Evolutionary conservation across 2,329 filamentous ascomycete species (phyloP), one percentile per base, ranked within the genome.

Genomic region (Trichophyton schoenleinii): DNA sequence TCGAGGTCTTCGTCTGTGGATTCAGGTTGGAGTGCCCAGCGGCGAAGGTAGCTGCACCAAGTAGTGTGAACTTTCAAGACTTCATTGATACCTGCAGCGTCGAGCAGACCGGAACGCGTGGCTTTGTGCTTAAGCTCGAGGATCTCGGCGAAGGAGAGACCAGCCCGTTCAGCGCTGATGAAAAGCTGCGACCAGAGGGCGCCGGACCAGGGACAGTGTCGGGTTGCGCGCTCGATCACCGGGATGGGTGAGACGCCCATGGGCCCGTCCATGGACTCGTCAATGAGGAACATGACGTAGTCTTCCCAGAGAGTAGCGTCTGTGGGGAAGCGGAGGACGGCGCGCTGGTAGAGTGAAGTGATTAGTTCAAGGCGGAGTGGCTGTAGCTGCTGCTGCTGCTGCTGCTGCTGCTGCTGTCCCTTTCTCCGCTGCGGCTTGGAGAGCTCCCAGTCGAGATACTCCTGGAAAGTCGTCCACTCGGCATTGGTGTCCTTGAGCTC

Each of bases 131-230:
- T 99, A 72, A 96, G 91, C 46, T 85, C 81, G 68, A 95, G 89
- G 59, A 97, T 89, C 58, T 89, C 87, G 25, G 86, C 79, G 68
- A 95, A 96, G 0, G 87, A 80, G 64, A 86, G 82, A 38, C 83
- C 83, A 63, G 89, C 87, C 53, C 89, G 83, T 74, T 97, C 94
- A 2, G 90, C 88, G 20, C 86, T 87, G 59, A 96, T 76, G 28
- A 99, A 87, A 66, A 91, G 91, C 66, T 92, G 86, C 5, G 89
- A 89, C 94, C 94, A 99, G 5, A 99, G 80, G 31, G 83, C 81
- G 15, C 94, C 94, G 5, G 91, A 95, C 87, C 91, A 95, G 1
- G 94, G 91, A 67, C 92, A 96, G 73, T 97, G 94, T 49, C 86
- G 83, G 8, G 91, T 94, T 11, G 90, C 91, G 65, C 91, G 83